Conservation (phyloP, 208 protist species). For the Trypanosoma melophagium region DNA sequence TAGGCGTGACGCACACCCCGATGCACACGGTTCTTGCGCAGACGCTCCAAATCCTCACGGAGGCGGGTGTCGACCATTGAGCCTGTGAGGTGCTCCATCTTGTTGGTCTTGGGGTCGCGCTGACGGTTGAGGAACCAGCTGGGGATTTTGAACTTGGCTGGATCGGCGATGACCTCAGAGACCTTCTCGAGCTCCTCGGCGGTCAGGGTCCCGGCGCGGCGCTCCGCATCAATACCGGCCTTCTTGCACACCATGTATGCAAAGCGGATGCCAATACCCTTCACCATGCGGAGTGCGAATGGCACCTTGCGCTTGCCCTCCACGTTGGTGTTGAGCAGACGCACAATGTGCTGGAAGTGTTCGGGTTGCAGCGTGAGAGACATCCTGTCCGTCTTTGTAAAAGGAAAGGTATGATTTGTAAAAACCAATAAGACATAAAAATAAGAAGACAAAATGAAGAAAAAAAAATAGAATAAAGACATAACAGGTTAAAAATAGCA, state of each 20-base stretch:
- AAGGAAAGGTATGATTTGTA: slow-evolving; percentile 7
- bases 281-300: slow-evolving; percentile 98
- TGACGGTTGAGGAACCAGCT: slow-evolving; percentile 99
- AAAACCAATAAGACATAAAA: slow-evolving; percentile 14
- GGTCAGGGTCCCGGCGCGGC: slow-evolving; percentile 92
- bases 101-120: slow-evolving; percentile 98
- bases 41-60: slow-evolving; percentile 99
- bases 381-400: slow-evolving; percentile 32
- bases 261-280: slow-evolving; percentile 99
- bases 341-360: slow-evolving; percentile 99
- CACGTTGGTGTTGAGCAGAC: slow-evolving; percentile 99
- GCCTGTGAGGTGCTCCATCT: slow-evolving; percentile 96
- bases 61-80: slow-evolving; percentile 97
- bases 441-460: not conserved
- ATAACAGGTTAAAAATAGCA: not conserved
- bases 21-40: slow-evolving; percentile 99
- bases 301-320: slow-evolving; percentile 97
- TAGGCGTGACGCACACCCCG: slow-evolving; percentile 99
- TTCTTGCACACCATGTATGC: slow-evolving; percentile 99
- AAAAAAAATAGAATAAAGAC: slow-evolving; percentile 15
- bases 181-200: slow-evolving; percentile 97
- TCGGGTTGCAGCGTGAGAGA: slow-evolving; percentile 72
- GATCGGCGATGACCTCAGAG: slow-evolving; percentile 97
- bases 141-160: slow-evolving; percentile 99
- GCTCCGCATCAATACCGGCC: slow-evolving; percentile 97